Conservation (phyloP, 768 basidiomycete genomes). For the Rhodotorula sphaerocarpa region DNA sequence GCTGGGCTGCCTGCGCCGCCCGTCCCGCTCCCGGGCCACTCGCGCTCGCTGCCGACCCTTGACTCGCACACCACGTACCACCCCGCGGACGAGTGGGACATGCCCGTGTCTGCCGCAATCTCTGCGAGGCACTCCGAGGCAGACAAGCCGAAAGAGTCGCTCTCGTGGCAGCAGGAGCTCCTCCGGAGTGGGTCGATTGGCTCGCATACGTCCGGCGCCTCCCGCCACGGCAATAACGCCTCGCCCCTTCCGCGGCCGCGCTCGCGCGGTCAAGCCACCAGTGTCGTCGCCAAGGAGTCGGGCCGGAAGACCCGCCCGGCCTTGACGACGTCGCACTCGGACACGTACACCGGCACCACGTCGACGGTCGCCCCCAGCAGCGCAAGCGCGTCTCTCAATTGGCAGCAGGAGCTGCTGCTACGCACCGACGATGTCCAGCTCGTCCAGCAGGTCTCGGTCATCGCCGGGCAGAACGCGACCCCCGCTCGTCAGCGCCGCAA, state of each 20-base stretch:
- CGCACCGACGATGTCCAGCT: not conserved
- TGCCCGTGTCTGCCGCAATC: slow-evolving; percentile 3
- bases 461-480: slow-evolving; percentile 1
- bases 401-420: slow-evolving; percentile 29
- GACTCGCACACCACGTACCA: not conserved
- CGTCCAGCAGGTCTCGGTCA: not conserved
- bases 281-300: not conserved
- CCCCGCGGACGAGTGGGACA: slow-evolving; percentile 23
- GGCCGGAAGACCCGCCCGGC: slow-evolving; percentile 1
- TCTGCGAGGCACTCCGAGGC: too few species aligned
- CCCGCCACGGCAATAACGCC: not conserved
- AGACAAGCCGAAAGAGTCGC: slow-evolving; percentile 17
- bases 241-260: not conserved
- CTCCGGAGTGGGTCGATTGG: slow-evolving; percentile 1
- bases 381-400: slow-evolving; percentile 17
- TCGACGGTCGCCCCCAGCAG: not conserved
- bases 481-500: slow-evolving; percentile 24
- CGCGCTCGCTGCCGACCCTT: slow-evolving; percentile 16
- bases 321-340: slow-evolving; percentile 9
- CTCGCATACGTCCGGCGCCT: not conserved
- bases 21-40: slow-evolving; percentile 10
- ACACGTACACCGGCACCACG: not conserved
- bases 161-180: slow-evolving; percentile 32
- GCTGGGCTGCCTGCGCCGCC: not conserved
- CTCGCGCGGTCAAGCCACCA: slow-evolving; percentile 9